A percentile compares a stretch with the other conserved stretches of the same genome.
phyloP scores from a whole-genome alignment of 208 protist genomes.

The Herpetomonas tarakana region DNA sequence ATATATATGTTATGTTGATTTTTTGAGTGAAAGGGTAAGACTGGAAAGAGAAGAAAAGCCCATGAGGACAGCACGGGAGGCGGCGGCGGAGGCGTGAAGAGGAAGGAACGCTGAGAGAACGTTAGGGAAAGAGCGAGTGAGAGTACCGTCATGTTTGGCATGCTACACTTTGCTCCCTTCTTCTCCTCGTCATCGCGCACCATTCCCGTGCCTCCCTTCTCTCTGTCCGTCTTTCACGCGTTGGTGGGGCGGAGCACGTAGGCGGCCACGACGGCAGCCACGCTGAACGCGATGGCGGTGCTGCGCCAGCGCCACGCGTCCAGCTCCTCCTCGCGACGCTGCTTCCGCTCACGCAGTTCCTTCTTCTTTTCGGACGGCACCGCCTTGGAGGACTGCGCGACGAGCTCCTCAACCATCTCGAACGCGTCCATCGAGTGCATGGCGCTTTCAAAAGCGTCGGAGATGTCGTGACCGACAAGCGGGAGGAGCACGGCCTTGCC shows the following conservation, averaged over 20 bases:
- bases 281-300: conserved; percentile 18
- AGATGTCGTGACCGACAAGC: not conserved
- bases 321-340: conserved; percentile 11
- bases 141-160: too few relatives aligned
- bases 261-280: conserved; percentile 14
- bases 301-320: conserved; percentile 24
- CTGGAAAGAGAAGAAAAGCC: too few relatives aligned
- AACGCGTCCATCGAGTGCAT: conserved; percentile 4
- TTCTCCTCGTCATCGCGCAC: too few relatives aligned
- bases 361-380: conserved; percentile 8
- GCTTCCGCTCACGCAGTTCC: conserved; percentile 4
- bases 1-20: too few relatives aligned
- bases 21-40: too few relatives aligned
- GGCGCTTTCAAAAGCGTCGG: not conserved
- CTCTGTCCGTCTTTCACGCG: too few relatives aligned
- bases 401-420: conserved; percentile 14
- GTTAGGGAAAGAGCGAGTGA: too few relatives aligned
- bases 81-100: too few relatives aligned
- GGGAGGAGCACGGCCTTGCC: not conserved
- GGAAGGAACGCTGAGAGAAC: too few relatives aligned
- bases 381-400: conserved; percentile 5
- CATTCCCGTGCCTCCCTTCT: too few relatives aligned
- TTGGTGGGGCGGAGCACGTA: conserved; percentile 12
- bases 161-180: too few relatives aligned
- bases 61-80: too few relatives aligned